A percentile compares a stretch with the other conserved stretches of the same genome.
These are phyloP conservation scores for Henckelia pumila DNA, from an alignment of 257 asterid species.

Conservation along the genomic window DNA sequence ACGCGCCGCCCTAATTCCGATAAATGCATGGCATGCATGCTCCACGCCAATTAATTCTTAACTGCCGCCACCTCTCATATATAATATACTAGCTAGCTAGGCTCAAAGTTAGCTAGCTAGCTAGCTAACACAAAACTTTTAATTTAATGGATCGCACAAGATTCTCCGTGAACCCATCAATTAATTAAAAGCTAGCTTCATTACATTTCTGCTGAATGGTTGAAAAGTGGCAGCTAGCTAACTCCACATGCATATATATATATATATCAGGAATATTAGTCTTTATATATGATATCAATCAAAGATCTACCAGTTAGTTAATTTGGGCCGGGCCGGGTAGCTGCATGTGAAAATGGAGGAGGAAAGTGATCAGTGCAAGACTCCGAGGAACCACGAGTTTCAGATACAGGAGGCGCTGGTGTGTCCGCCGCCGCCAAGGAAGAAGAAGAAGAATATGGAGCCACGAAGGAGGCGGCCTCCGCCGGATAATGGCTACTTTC, in stretches of 20 bases:
- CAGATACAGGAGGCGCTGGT: conserved; percentile 36
- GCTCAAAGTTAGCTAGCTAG: background rate
- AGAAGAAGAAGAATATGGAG: conserved; percentile 30
- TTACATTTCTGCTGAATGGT: background rate
- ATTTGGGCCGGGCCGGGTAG: too few relatives aligned
- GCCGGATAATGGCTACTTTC: conserved; percentile 53
- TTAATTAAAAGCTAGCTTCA: background rate
- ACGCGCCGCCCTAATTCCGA: too few relatives aligned
- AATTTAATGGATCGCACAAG: background rate
- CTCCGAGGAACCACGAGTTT: conserved; percentile 54
- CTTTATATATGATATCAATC: too few relatives aligned
- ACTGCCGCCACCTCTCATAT: background rate
- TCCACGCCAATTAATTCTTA: background rate
- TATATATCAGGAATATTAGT: too few relatives aligned
- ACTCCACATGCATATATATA: too few relatives aligned
- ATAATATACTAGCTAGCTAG: background rate
- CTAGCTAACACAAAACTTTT: background rate
- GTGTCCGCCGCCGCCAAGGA: conserved; percentile 76
- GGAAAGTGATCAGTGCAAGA: conserved; percentile 56
- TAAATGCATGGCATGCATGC: too few relatives aligned
- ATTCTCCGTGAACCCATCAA: background rate
- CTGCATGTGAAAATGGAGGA: conserved; percentile 41
- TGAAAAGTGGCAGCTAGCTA: too few relatives aligned
- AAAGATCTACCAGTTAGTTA: too few relatives aligned
- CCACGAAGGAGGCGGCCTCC: conserved; percentile 30